phyloP scores from a whole-genome alignment of 768 basidiomycete species.

The Lactarius evosmus region DNA sequence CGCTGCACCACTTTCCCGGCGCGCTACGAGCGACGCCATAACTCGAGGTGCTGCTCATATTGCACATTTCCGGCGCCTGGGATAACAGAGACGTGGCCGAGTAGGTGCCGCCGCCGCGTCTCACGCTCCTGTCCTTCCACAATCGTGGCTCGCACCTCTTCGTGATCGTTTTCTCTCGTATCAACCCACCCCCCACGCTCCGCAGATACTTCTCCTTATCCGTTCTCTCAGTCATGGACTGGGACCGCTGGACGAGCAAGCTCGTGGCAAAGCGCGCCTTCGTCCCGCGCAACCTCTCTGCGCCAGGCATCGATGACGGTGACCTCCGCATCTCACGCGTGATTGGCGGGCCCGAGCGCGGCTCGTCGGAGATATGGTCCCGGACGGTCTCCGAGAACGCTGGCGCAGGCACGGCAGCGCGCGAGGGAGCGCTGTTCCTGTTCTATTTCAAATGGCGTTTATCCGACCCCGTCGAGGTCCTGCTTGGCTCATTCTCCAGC shows the following conservation, averaged over 20 bases:
- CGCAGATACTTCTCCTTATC: constrained; percentile 16
- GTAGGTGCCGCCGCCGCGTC: background rate
- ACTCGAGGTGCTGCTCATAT: constrained; percentile 13
- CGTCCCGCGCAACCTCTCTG: constrained; percentile 15
- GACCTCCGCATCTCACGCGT: constrained; percentile 2
- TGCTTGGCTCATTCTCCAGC: constrained; percentile 10
- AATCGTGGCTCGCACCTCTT: constrained; percentile 14
- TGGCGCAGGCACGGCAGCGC: no score
- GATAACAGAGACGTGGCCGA: background rate
- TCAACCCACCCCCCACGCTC: constrained; percentile 12
- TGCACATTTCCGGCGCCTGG: constrained; percentile 16
- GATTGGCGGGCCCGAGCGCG: constrained; percentile 3
- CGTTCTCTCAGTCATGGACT: constrained; percentile 8
- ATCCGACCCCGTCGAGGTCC: constrained; percentile 12
- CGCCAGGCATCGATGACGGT: background rate
- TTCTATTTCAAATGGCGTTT: constrained; percentile 15
- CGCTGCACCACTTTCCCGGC: background rate
- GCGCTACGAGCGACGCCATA: constrained; percentile 12
- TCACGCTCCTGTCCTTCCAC: constrained; percentile 10
- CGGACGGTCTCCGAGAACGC: constrained; percentile 13
- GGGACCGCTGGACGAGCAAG: constrained; percentile 12
- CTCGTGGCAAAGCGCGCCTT: constrained; percentile 3
- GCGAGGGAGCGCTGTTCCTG: constrained; percentile 11
- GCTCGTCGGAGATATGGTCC: background rate
- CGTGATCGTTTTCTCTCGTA: constrained; percentile 3